Evolutionary conservation across 2,329 filamentous ascomycete species (phyloP).

Genomic region (Byssochlamys sp.): DNA sequence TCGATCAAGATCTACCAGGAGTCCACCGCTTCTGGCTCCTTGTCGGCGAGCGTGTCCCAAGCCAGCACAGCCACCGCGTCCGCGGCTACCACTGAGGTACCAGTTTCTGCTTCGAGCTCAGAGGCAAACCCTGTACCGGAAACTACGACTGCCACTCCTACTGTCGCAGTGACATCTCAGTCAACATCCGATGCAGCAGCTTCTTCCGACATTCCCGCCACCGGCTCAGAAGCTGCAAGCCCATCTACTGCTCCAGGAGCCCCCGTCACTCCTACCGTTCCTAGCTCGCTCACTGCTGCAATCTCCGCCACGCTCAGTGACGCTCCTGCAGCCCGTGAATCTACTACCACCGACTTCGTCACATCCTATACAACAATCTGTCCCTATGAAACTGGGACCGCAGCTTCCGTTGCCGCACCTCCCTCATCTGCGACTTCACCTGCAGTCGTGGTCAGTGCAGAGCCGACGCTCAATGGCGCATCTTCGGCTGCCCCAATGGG

Average conservation of each 20-base stretch:
- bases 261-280: neutral
- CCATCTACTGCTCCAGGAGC: neutral
- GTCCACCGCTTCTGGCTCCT: neutral
- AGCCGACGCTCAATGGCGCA: neutral
- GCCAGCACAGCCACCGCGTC: neutral
- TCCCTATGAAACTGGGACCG: constrained; percentile 2
- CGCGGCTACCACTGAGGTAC: neutral
- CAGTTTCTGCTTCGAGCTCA: neutral
- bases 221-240: neutral
- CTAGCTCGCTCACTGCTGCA: neutral
- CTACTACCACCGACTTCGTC: constrained; percentile 12
- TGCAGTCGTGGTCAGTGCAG: neutral
- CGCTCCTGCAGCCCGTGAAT: neutral
- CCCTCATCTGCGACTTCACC: neutral
- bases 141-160: neutral
- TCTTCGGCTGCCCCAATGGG: neutral
- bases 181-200: neutral
- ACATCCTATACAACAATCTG: constrained; percentile 21
- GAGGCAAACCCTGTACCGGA: neutral
- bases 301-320: constrained; percentile 1
- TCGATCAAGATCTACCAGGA: constrained; percentile 53
- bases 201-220: neutral
- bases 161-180: neutral
- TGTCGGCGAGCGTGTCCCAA: neutral
- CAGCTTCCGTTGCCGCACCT: neutral